Evolutionary conservation across 108 stramenopile species (phyloP).

Genomic region (Nitzschia palea): DNA sequence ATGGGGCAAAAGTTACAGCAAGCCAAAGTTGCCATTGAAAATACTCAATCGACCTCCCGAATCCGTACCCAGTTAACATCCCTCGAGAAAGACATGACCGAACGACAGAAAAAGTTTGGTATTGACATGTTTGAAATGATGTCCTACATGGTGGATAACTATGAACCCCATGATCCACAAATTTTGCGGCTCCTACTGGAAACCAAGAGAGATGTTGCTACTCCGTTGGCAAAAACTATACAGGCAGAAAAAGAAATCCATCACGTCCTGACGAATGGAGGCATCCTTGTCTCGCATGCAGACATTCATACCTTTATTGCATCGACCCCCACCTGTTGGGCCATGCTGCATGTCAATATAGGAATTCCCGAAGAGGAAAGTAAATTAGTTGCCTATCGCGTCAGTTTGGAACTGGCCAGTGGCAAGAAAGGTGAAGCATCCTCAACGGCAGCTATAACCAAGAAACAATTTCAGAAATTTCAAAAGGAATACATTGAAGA

Average conservation of each 20-base stretch:
- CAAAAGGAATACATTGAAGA: conserved; percentile 1
- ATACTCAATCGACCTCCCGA: not conserved
- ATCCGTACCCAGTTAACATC: not conserved
- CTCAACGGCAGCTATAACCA: not conserved
- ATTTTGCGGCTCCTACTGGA: not conserved
- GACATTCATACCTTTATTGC: conserved; percentile 17
- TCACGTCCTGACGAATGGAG: conserved; percentile 6
- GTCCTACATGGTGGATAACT: conserved; percentile 15
- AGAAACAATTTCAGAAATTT: conserved; percentile 9
- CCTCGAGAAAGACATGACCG: conserved; percentile 10
- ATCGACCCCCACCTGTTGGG: conserved; percentile 1
- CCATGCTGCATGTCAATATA: conserved; percentile 12
- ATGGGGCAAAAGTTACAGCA: not conserved
- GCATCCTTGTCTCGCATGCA: conserved; percentile 13
- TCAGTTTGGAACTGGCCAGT: conserved; percentile 2
- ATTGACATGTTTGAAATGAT: conserved; percentile 14
- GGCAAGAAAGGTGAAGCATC: conserved; percentile 9
- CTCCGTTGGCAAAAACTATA: conserved; percentile 3
- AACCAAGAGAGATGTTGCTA: conserved; percentile 12
- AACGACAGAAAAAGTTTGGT: conserved; percentile 14
- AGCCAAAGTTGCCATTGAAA: conserved; percentile 4
- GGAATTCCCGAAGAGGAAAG: conserved; percentile 7
- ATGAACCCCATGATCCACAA: conserved; percentile 2
- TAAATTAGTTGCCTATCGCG: conserved; percentile 4
- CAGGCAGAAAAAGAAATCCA: conserved; percentile 20